These are phyloP conservation scores for Penicillium sp. DNA, from an alignment of 2,329 filamentous ascomycete species.

Conservation along the genomic window DNA sequence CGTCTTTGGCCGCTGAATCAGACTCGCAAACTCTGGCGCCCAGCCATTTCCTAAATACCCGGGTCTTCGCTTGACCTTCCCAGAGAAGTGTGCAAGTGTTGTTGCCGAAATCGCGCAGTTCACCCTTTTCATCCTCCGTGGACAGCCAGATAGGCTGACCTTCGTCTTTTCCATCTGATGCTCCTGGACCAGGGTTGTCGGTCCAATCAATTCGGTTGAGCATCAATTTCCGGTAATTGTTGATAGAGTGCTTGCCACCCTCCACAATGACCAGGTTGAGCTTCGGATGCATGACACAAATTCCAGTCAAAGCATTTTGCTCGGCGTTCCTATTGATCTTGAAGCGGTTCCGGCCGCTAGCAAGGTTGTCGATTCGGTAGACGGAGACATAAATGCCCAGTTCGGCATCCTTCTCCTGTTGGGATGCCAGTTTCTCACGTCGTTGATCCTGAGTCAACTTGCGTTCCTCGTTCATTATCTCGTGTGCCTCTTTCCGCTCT, in stretches of 20 bases:
- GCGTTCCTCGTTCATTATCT: conserved; percentile 78
- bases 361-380: conserved; percentile 87
- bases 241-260: conserved; percentile 81
- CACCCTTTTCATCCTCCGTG: conserved; percentile 77
- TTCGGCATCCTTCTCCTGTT: conserved; percentile 86
- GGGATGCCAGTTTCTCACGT: conserved; percentile 78
- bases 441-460: conserved; percentile 88
- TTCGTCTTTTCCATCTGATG: conserved; percentile 60
- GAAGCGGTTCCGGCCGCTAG: conserved; percentile 91
- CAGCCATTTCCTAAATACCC: conserved; percentile 85
- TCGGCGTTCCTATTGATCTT: conserved; percentile 93
- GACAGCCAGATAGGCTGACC: conserved; percentile 75
- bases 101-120: conserved; percentile 77
- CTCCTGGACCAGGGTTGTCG: conserved; percentile 75
- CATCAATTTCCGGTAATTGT: conserved; percentile 91
- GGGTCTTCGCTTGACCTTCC: conserved; percentile 83
- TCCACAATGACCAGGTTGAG: conserved; percentile 92
- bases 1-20: conserved; percentile 84
- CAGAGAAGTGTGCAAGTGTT: conserved; percentile 88
- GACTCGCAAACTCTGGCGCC: conserved; percentile 87
- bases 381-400: conserved; percentile 86
- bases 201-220: conserved; percentile 93
- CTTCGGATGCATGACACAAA: conserved; percentile 89
- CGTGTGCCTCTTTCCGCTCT: conserved; percentile 79
- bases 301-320: conserved; percentile 81